Percentiles rank a stretch among this genome's conserved stretches.
phyloP scores from a whole-genome alignment of 192 early-diverging fungal species.

The Podila verticillata region DNA sequence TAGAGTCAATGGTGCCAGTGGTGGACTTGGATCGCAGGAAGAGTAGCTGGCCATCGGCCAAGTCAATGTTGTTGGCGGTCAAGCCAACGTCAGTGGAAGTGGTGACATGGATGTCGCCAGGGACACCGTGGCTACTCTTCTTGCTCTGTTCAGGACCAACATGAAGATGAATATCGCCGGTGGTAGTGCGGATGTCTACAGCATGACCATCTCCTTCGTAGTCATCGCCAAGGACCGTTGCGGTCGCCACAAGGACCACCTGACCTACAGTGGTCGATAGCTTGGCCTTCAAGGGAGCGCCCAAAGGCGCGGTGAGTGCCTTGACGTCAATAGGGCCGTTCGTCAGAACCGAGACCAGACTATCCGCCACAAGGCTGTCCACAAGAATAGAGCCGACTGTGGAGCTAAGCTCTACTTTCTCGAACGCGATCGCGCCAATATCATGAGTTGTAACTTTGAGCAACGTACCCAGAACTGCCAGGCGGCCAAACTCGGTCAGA shows the following conservation, averaged over 20 bases:
- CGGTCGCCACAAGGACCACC: neutral
- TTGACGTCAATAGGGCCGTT: neutral
- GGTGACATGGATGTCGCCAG: neutral
- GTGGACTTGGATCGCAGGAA: constrained; percentile 1
- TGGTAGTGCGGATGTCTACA: neutral
- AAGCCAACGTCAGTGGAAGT: constrained; percentile 4
- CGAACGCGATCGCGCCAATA: neutral
- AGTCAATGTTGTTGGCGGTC: neutral
- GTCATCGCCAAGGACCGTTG: neutral
- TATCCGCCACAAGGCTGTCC: neutral
- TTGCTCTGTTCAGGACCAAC: neutral
- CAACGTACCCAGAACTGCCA: constrained; percentile 2
- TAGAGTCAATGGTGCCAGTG: neutral
- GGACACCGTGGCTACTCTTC: neutral
- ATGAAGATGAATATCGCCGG: neutral
- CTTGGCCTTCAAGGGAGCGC: neutral
- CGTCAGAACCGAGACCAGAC: neutral
- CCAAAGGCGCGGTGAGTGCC: constrained; percentile 1
- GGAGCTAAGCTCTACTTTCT: neutral
- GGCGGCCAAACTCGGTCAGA: constrained; percentile 9
- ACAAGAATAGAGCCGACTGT: neutral
- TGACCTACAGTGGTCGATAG: neutral
- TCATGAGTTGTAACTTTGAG: constrained; percentile 3
- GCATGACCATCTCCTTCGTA: constrained; percentile 4
- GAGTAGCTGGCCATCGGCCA: constrained; percentile 6